Percentiles rank a stretch among this genome's conserved stretches.
Conservation (phyloP, 164 flowering plant genomes). For the Cinnamomum micranthum region DNA sequence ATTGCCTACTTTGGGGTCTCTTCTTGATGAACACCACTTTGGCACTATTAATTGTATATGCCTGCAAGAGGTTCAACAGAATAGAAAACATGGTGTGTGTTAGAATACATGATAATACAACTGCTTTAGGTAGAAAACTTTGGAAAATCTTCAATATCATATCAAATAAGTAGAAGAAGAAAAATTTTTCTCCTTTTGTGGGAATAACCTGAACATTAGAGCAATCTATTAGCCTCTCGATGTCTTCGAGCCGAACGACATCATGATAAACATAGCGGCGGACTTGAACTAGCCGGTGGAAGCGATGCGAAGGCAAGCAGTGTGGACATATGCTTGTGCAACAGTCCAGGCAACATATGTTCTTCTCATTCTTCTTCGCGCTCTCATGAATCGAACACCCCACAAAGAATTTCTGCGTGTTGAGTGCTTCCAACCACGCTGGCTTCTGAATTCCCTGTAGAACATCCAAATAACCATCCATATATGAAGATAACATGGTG, state of each 20-base stretch:
- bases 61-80: constrained; percentile 27
- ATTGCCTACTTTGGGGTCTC: constrained; percentile 88
- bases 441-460: constrained; percentile 69
- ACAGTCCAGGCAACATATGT: constrained; percentile 86
- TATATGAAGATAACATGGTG: background rate
- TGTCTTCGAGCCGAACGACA: constrained; percentile 82
- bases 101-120: no score
- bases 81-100: no score
- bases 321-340: constrained; percentile 90
- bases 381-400: constrained; percentile 65
- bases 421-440: constrained; percentile 85
- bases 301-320: constrained; percentile 66
- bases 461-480: background rate
- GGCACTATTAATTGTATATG: constrained; percentile 83
- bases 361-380: constrained; percentile 89
- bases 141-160: no score
- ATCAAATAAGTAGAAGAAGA: no score
- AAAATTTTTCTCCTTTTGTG: background rate
- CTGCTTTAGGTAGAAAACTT: no score
- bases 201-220: constrained; percentile 72
- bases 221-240: constrained; percentile 83
- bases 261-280: constrained; percentile 90
- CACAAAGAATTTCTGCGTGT: constrained; percentile 62
- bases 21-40: constrained; percentile 96
- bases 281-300: constrained; percentile 75